Percentiles rank a stretch among this genome's conserved stretches.
Conservation (phyloP, 495 filamentous ascomycete species). For the Neurospora sp. region DNA sequence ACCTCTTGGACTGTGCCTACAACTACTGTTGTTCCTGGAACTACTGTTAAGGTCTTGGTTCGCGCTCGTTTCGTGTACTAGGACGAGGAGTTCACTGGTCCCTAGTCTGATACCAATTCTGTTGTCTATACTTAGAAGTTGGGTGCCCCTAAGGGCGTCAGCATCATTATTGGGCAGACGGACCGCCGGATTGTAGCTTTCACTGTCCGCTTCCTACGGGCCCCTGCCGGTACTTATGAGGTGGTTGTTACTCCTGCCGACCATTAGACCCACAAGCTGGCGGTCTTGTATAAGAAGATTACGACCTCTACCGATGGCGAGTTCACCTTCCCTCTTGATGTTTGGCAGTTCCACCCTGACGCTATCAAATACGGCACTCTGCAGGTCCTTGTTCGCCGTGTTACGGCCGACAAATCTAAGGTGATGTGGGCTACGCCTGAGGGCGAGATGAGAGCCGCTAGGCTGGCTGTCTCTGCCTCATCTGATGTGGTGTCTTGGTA, state of each 20-base stretch:
- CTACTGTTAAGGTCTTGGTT: neutral
- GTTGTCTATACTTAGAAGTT: neutral
- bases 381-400: neutral
- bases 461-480: too few species aligned
- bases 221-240: neutral
- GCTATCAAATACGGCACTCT: neutral
- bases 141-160: neutral
- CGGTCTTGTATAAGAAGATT: neutral
- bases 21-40: neutral
- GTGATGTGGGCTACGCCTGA: too few species aligned
- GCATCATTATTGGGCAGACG: neutral
- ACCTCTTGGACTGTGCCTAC: neutral
- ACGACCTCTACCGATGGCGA: neutral
- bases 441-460: too few species aligned
- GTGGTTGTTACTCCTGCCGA: neutral
- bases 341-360: neutral
- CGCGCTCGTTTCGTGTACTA: neutral
- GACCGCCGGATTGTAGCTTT: neutral
- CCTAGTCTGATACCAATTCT: neutral
- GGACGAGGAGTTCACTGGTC: neutral
- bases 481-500: too few species aligned
- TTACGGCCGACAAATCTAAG: neutral
- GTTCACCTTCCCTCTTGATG: neutral
- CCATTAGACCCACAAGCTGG: neutral
- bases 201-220: neutral